Conservation (phyloP, 176 grass and related monocot species). For the Juncus effusus region DNA sequence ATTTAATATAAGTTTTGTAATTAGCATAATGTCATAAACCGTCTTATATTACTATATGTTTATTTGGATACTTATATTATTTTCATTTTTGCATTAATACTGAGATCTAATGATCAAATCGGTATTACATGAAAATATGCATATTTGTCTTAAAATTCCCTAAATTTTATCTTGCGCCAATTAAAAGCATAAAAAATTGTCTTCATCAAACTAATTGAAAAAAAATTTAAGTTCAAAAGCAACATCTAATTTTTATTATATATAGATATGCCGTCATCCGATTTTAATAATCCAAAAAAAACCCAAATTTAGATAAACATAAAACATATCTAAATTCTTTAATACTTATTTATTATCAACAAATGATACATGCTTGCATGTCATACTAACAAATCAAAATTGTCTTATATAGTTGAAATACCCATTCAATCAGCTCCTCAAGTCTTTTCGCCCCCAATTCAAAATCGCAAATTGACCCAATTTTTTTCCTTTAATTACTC, state of each 20-base stretch:
- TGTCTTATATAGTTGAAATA: slow-evolving; percentile 14
- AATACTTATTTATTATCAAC: slow-evolving; percentile 1
- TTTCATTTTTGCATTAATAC: background rate
- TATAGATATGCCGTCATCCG: slow-evolving; percentile 13
- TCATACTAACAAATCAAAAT: slow-evolving; percentile 1
- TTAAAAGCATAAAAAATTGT: no score
- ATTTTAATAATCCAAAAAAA: slow-evolving; percentile 10
- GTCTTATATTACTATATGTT: slow-evolving; percentile 4
- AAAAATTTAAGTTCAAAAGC: no score
- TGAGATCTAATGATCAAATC: no score
- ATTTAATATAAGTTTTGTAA: no score
- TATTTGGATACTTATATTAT: background rate
- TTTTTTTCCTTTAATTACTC: slow-evolving; percentile 26
- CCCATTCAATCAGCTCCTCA: background rate
- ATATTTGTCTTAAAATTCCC: no score
- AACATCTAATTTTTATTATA: background rate
- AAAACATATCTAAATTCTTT: slow-evolving; percentile 1
- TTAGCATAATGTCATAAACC: slow-evolving; percentile 15
- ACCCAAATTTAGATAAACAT: slow-evolving; percentile 8
- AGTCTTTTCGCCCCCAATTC: slow-evolving; percentile 1
- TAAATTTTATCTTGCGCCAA: no score
- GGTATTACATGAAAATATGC: no score
- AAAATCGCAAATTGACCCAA: slow-evolving; percentile 27
- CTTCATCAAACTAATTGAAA: no score
- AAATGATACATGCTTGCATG: slow-evolving; percentile 29